These are phyloP conservation scores for Trichophyton verrucosum DNA, from an alignment of 2,329 filamentous ascomycete genomes.

Conservation along the genomic window DNA sequence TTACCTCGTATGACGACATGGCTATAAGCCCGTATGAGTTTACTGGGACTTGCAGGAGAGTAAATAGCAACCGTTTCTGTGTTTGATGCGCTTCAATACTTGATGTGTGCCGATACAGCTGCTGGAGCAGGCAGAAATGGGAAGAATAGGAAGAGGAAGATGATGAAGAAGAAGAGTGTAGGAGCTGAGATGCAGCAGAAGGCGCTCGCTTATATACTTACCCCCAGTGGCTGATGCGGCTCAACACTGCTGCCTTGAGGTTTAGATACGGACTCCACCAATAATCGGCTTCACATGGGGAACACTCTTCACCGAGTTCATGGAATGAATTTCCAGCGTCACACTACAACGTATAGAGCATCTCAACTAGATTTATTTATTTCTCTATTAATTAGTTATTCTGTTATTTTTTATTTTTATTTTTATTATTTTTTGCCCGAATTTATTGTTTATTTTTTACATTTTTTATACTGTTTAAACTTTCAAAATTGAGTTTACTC, in stretches of 20 bases:
- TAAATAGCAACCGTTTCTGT: background rate
- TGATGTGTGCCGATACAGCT: background rate
- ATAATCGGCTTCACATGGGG: too few species aligned
- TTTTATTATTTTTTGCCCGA: too few species aligned
- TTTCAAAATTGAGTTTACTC: background rate
- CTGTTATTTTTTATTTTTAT: too few species aligned
- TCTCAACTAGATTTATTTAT: too few species aligned
- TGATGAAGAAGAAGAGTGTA: background rate
- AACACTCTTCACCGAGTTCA: too few species aligned
- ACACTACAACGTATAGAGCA: too few species aligned
- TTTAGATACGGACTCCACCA: background rate
- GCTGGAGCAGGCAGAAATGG: background rate
- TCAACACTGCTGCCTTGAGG: background rate
- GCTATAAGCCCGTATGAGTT: background rate
- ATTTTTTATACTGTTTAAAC: background rate
- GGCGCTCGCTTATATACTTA: background rate
- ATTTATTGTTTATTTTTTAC: too few species aligned
- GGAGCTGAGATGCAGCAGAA: background rate
- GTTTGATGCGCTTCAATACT: background rate
- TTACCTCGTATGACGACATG: slow-evolving; percentile 10
- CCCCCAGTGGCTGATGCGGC: background rate
- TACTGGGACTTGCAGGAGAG: background rate
- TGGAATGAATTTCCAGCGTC: too few species aligned
- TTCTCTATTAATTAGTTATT: too few species aligned
- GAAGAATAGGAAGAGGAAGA: background rate